Evolutionary conservation across 225 moss, liverwort and hornwort genomes (phyloP), one percentile per base, ranked within the genome.

Genomic region (Antitrichia curtipendula): DNA sequence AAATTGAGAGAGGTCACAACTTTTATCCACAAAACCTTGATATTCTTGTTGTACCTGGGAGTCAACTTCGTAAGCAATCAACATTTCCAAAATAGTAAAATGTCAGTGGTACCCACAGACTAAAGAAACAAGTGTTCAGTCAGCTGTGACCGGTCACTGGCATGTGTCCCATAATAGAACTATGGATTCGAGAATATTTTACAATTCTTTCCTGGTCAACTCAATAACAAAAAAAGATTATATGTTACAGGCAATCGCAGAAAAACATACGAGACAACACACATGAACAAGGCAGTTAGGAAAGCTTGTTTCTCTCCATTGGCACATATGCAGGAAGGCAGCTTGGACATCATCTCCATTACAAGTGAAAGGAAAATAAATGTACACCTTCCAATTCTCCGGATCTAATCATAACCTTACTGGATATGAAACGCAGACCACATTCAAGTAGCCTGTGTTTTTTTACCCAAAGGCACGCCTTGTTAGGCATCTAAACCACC

Each of bases 291-390:
- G 25, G 27, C 10, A 70, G 12, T 18, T 58, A 7, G 18, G 45
- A 17, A 18, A 40, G 59, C 21, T 52, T 82, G 86, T 59, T 68
- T 81, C 45, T 53, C 61, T 77, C 78, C 79, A 38, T 45, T 56
- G 45, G 62, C 64, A 57, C 58, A 84, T 56, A 22, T 31, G 52
- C 40, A 76, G 90, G 62, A 82, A 79, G 72, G 75, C 40, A 78
- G 43, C 76, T 62, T 83, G 27, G 64, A 68, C 56, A 66, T 82
- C 63, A 87, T 81, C 83, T 91, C 86, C 79, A 85, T 75, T 90
- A 80, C 86, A 90, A 86, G 73, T 88, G 83, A 68, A 90, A 90
- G 79, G 83, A 86, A 88, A 88, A 85, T 65, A 80, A 82, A 90
- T 89, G 79, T 90, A 89, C 89, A 89, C 89, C 87, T 78, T 85